phyloP scores from a whole-genome alignment of 2,329 filamentous ascomycete genomes.

The Neopestalotiopsis sp. region DNA sequence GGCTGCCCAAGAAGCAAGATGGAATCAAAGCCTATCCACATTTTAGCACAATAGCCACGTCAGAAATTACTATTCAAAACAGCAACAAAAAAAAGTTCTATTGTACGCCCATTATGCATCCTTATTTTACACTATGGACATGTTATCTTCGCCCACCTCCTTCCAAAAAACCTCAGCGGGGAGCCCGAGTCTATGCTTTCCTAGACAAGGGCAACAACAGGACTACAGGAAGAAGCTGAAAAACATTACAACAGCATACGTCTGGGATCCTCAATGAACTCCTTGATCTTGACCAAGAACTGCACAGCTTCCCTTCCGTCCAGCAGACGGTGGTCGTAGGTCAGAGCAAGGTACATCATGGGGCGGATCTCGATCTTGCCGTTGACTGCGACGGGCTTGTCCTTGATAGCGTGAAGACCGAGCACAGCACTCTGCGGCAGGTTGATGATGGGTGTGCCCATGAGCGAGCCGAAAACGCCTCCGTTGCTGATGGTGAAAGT shows the following conservation, averaged over 20 bases:
- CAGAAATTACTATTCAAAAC: not conserved
- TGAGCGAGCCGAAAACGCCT: slow-evolving; percentile 94
- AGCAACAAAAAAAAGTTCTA: slow-evolving; percentile 9
- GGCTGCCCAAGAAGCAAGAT: too few species aligned
- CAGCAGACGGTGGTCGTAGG: slow-evolving; percentile 94
- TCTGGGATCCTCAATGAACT: slow-evolving; percentile 94
- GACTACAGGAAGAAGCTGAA: slow-evolving; percentile 20
- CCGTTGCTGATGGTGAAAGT: slow-evolving; percentile 98
- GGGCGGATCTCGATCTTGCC: slow-evolving; percentile 94
- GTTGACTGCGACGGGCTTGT: slow-evolving; percentile 86
- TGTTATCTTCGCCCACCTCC: not conserved
- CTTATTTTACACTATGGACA: slow-evolving; percentile 26
- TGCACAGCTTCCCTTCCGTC: slow-evolving; percentile 96
- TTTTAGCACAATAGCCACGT: too few species aligned
- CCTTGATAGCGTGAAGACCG: slow-evolving; percentile 95
- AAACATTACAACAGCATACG: slow-evolving; percentile 76
- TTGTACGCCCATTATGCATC: slow-evolving; percentile 22
- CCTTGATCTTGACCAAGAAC: slow-evolving; percentile 96
- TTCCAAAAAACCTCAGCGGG: not conserved
- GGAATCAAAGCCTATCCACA: too few species aligned
- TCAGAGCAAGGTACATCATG: slow-evolving; percentile 99
- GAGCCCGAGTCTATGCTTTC: not conserved
- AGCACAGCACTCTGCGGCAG: slow-evolving; percentile 91
- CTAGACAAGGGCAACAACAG: not conserved
- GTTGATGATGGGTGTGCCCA: slow-evolving; percentile 99